Percentiles rank a stretch among this genome's conserved stretches.
These are phyloP conservation scores for Colletotrichum simmondsii DNA, from an alignment of 2,329 filamentous ascomycete species.

Conservation along the genomic window DNA sequence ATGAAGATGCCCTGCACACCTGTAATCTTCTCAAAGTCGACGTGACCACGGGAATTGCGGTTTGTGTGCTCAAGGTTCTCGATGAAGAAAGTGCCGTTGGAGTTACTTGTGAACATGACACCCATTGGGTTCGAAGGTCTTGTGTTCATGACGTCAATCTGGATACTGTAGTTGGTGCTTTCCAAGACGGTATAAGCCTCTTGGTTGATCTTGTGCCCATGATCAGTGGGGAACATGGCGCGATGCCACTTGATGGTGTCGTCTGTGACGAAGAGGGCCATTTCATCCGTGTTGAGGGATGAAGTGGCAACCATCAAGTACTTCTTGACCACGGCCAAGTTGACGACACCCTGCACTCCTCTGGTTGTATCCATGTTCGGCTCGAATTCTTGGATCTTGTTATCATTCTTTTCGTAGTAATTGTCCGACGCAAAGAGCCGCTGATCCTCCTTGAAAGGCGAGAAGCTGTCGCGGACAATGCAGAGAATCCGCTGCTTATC, in stretches of 20 bases:
- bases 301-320: conserved; percentile 87
- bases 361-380: conserved; percentile 80
- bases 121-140: conserved; percentile 79
- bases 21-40: conserved; percentile 95
- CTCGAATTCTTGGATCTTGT: conserved; percentile 72
- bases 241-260: conserved; percentile 90
- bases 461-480: conserved; percentile 79
- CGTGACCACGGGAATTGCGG: conserved; percentile 77
- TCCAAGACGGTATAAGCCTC: conserved; percentile 94
- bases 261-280: conserved; percentile 89
- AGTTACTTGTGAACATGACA: conserved; percentile 93
- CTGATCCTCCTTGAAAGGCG: conserved; percentile 77
- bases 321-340: conserved; percentile 85
- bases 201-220: conserved; percentile 76
- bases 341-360: conserved; percentile 82
- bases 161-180: conserved; percentile 97
- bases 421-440: conserved; percentile 84
- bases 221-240: conserved; percentile 86
- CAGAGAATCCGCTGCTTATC: conserved; percentile 82
- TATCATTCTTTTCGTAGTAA: conserved; percentile 73
- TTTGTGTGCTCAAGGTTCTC: conserved; percentile 94
- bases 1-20: conserved; percentile 93
- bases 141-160: conserved; percentile 88
- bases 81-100: conserved; percentile 95
- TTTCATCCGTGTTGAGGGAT: conserved; percentile 84